Evolutionary conservation across 1,139 yeast species (phyloP).

Genomic region (Candida albicans): DNA sequence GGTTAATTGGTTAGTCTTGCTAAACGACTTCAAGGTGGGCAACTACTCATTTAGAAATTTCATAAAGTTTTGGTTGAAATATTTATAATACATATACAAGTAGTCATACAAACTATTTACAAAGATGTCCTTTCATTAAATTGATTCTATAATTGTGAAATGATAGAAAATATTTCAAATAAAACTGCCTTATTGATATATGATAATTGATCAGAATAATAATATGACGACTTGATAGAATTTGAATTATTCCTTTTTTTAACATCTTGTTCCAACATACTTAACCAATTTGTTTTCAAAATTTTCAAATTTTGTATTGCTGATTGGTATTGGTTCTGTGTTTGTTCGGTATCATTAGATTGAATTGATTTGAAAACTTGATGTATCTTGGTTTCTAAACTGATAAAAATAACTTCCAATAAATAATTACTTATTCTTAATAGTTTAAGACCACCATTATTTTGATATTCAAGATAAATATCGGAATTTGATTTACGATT

Average conservation of each 20-base stretch:
- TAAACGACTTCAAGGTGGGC: too few relatives aligned
- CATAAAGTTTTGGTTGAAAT: too few relatives aligned
- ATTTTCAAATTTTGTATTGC: conserved; percentile 3
- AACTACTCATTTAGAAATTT: too few relatives aligned
- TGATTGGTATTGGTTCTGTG: not conserved
- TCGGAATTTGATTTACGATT: not conserved
- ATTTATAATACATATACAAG: too few relatives aligned
- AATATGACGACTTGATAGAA: conserved; percentile 11
- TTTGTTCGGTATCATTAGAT: too few relatives aligned
- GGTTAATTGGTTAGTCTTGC: too few relatives aligned
- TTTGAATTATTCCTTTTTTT: conserved; percentile 2
- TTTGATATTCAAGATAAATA: not conserved
- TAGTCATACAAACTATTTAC: not conserved
- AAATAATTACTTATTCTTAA: conserved; percentile 6
- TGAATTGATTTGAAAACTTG: not conserved
- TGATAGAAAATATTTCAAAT: conserved; percentile 16
- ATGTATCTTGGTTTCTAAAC: conserved; percentile 11
- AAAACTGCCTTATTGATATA: conserved; percentile 26
- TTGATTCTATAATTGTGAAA: not conserved
- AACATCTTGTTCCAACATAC: conserved; percentile 6
- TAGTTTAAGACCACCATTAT: not conserved
- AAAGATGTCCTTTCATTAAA: too few relatives aligned
- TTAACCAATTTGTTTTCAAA: conserved; percentile 5
- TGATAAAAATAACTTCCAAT: conserved; percentile 7
- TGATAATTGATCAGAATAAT: conserved; percentile 22